Conservation (phyloP, 176 grass and related monocot species). For the Bothriochloa decipiens region DNA sequence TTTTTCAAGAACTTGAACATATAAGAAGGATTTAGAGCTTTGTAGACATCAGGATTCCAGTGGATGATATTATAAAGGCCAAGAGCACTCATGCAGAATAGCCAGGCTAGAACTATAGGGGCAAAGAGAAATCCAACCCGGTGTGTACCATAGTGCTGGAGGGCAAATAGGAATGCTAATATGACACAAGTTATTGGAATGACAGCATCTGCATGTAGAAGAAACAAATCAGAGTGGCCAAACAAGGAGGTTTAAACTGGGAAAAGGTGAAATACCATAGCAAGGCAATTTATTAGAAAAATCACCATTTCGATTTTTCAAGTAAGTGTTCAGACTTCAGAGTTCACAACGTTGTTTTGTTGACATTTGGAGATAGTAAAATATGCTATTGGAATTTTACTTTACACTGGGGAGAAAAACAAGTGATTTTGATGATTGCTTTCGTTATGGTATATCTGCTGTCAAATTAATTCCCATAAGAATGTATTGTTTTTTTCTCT, state of each 20-base stretch:
- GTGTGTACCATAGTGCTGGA: slow-evolving; percentile 97
- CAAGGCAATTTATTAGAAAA: slow-evolving; percentile 2
- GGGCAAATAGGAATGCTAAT: slow-evolving; percentile 82
- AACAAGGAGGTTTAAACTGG: slow-evolving; percentile 4
- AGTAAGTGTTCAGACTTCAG: background rate
- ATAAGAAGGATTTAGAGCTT: slow-evolving; percentile 81
- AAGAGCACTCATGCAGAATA: slow-evolving; percentile 86
- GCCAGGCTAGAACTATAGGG: slow-evolving; percentile 86
- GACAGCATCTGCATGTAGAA: slow-evolving; percentile 75
- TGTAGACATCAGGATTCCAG: slow-evolving; percentile 91
- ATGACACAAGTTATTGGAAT: slow-evolving; percentile 92
- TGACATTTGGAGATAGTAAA: background rate
- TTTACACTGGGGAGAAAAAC: slow-evolving; percentile 30
- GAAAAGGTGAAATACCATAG: background rate
- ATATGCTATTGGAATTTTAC: background rate
- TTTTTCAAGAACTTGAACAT: slow-evolving; percentile 97
- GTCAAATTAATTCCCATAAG: slow-evolving; percentile 11
- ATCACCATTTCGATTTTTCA: background rate
- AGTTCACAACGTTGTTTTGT: background rate
- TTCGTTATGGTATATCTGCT: background rate
- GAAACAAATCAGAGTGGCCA: slow-evolving; percentile 17
- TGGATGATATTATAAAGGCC: slow-evolving; percentile 90
- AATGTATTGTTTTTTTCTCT: background rate
- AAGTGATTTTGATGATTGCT: background rate
- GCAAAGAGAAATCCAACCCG: slow-evolving; percentile 89